phyloP scores from a whole-genome alignment of 2,329 filamentous ascomycete genomes.

The Lanzia echinophila region DNA sequence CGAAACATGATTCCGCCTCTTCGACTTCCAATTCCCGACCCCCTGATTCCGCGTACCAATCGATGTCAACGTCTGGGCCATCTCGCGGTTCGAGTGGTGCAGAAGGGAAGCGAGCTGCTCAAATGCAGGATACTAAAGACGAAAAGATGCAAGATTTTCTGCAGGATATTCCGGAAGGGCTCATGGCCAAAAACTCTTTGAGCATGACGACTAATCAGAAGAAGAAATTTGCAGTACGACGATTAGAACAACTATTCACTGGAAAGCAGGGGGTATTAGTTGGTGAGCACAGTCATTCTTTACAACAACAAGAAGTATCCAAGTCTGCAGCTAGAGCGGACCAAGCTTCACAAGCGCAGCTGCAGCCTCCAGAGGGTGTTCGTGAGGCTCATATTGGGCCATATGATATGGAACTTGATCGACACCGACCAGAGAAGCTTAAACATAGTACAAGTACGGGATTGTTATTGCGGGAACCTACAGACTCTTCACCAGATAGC shows the following conservation, averaged over 20 bases:
- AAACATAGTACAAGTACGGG: conserved; percentile 21
- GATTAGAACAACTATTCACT: conserved; percentile 76
- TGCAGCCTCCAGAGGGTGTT: conserved; percentile 28
- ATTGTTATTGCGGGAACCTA: not conserved
- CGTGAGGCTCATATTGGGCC: conserved; percentile 36
- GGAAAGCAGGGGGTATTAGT: conserved; percentile 48
- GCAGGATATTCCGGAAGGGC: conserved; percentile 62
- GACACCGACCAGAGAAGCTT: not conserved
- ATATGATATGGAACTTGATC: conserved; percentile 16
- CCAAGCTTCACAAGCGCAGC: conserved; percentile 19
- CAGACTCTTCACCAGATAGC: conserved; percentile 11
- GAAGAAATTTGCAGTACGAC: conserved; percentile 69
- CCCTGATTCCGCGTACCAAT: conserved; percentile 54
- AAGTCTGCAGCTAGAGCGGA: conserved; percentile 42
- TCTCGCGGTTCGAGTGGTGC: conserved; percentile 4
- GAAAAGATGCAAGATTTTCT: conserved; percentile 64
- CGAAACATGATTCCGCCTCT: conserved; percentile 9
- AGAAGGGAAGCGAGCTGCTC: conserved; percentile 1
- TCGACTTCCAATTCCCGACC: conserved; percentile 33
- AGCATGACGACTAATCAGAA: conserved; percentile 65
- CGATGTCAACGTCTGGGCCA: conserved; percentile 44
- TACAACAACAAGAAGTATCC: conserved; percentile 43
- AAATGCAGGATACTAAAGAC: conserved; percentile 31
- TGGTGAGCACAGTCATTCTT: conserved; percentile 20
- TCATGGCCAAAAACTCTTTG: conserved; percentile 52